phyloP scores from a whole-genome alignment of 1,139 yeast genomes.

The Hyphopichia wangnamkhiaoensis region DNA sequence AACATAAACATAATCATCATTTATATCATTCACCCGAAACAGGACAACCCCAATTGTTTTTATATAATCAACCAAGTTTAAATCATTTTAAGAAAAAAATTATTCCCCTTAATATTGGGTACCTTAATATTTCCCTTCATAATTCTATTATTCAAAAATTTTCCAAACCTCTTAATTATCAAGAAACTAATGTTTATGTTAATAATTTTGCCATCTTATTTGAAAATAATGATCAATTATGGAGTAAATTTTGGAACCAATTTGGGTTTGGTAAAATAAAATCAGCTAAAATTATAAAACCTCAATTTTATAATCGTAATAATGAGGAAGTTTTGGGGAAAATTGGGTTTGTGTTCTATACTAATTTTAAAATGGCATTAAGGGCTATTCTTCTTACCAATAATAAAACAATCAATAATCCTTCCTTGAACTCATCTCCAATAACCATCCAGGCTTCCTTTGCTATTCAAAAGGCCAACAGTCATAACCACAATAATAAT shows the following conservation, averaged over 20 bases:
- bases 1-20: constrained; percentile 41
- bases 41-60: constrained; percentile 8
- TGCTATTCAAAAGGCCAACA: constrained; percentile 34
- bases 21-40: constrained; percentile 19
- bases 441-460: constrained; percentile 41
- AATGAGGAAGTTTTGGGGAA: constrained; percentile 28
- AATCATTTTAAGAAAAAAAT: background rate
- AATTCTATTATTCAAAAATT: constrained; percentile 14
- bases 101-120: constrained; percentile 5
- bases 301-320: constrained; percentile 33
- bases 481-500: constrained; percentile 5
- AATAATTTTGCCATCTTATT: constrained; percentile 50
- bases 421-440: constrained; percentile 13
- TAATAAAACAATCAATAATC: constrained; percentile 23
- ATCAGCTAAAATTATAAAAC: constrained; percentile 47
- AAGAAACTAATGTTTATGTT: constrained; percentile 62
- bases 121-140: constrained; percentile 9
- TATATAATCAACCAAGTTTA: constrained; percentile 3
- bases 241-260: constrained; percentile 44
- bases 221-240: constrained; percentile 37
- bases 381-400: constrained; percentile 43
- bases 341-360: constrained; percentile 46
- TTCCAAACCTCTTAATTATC: constrained; percentile 36
- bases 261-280: constrained; percentile 37
- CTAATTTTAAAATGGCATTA: constrained; percentile 39